These are phyloP conservation scores for Zygosaccharomyces pseudobailii DNA, from an alignment of 1,139 yeast species.

Conservation along the genomic window DNA sequence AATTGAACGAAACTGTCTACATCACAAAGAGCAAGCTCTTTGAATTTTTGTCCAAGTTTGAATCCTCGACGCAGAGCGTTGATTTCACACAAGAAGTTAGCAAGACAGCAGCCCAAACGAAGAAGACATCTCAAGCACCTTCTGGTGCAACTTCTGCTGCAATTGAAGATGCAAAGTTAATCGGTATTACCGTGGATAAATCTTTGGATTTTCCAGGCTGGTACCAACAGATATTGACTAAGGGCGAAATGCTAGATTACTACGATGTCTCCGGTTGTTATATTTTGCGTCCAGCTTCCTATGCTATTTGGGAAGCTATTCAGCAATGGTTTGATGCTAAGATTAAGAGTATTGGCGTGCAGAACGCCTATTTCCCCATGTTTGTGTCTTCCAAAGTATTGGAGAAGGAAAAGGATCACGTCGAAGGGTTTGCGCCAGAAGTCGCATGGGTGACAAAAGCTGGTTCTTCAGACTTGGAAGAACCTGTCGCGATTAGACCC, in stretches of 20 bases:
- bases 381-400: conserved; percentile 88
- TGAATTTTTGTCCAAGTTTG: conserved; percentile 47
- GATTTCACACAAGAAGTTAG: conserved; percentile 47
- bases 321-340: conserved; percentile 78
- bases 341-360: conserved; percentile 85
- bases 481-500: conserved; percentile 98
- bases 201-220: conserved; percentile 89
- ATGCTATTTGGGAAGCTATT: conserved; percentile 89
- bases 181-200: conserved; percentile 95
- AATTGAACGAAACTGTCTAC: conserved; percentile 57
- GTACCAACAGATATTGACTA: conserved; percentile 93
- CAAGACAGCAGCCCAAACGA: conserved; percentile 25
- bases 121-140: conserved; percentile 12
- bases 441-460: conserved; percentile 99
- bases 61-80: conserved; percentile 45
- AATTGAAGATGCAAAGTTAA: conserved; percentile 83
- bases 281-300: conserved; percentile 94
- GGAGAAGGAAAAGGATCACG: conserved; percentile 97
- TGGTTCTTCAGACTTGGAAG: conserved; percentile 89
- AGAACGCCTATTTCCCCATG: conserved; percentile 97
- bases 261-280: conserved; percentile 99
- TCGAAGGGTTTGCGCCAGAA: conserved; percentile 99
- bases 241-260: conserved; percentile 97
- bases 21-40: conserved; percentile 51
- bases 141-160: conserved; percentile 42